These are phyloP conservation scores for Tritrichomonas musculus DNA, from an alignment of 208 protist species.

Conservation along the genomic window DNA sequence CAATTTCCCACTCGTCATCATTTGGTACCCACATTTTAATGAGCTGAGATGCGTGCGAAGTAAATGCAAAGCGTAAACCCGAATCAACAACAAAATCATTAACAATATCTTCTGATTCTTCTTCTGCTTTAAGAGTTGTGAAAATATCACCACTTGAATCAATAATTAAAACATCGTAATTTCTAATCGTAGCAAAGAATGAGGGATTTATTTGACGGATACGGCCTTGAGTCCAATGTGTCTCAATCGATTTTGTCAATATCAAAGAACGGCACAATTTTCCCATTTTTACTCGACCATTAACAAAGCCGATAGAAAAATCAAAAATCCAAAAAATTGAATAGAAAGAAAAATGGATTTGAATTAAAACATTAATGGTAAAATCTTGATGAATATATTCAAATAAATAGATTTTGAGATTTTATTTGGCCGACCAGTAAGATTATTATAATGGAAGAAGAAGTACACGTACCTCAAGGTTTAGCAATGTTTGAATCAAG, in stretches of 20 bases:
- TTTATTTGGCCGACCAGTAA: too few species aligned
- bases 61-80: neutral
- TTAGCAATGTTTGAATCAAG: neutral
- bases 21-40: neutral
- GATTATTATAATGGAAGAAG: neutral
- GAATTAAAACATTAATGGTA: too few species aligned
- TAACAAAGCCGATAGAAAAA: too few species aligned
- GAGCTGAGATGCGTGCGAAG: neutral
- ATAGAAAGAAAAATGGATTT: too few species aligned
- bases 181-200: neutral
- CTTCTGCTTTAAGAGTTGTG: neutral
- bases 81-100: conserved; percentile 3
- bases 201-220: neutral
- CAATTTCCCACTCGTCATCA: neutral
- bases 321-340: too few species aligned
- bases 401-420: too few species aligned
- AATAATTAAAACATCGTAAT: conserved; percentile 22
- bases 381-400: too few species aligned
- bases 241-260: neutral
- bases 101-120: conserved; percentile 18
- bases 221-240: neutral
- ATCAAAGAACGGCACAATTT: neutral
- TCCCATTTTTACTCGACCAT: conserved; percentile 4
- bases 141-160: neutral
- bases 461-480: neutral